Conservation (phyloP, 805 yeast genomes). For the Suhomyces xylopsoci region DNA sequence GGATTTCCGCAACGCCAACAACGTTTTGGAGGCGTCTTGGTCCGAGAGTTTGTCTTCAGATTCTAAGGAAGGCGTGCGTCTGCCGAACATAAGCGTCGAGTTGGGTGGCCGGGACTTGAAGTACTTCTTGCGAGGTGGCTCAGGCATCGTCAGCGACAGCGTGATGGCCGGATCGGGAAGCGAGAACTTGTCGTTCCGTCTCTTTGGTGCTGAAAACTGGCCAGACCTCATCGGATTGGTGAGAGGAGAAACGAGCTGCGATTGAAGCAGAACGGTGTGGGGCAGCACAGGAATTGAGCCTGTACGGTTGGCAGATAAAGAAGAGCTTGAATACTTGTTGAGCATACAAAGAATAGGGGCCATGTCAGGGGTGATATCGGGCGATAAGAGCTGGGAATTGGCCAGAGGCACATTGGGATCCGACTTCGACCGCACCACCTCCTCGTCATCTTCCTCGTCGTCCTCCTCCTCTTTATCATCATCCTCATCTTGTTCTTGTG, state of each 20-base stretch:
- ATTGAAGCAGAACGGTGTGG: slow-evolving; percentile 13
- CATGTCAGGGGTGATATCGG: slow-evolving; percentile 38
- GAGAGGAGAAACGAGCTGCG: slow-evolving; percentile 19
- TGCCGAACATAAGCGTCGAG: slow-evolving; percentile 8
- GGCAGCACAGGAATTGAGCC: slow-evolving; percentile 16
- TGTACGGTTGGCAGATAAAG: slow-evolving; percentile 8
- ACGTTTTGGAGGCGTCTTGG: slow-evolving; percentile 37
- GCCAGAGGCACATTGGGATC: neutral
- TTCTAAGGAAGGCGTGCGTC: neutral
- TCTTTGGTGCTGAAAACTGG: slow-evolving; percentile 6
- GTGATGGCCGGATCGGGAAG: slow-evolving; percentile 41
- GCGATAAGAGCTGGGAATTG: slow-evolving; percentile 25
- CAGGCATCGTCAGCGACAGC: slow-evolving; percentile 9
- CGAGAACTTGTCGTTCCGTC: slow-evolving; percentile 15
- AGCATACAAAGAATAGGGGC: slow-evolving; percentile 32
- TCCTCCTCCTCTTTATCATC: neutral
- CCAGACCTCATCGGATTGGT: slow-evolving; percentile 24
- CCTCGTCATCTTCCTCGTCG: neutral
- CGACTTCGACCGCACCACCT: neutral
- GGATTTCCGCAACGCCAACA: slow-evolving; percentile 39
- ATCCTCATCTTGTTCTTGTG: neutral
- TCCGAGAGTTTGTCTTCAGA: slow-evolving; percentile 20
- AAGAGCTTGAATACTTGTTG: slow-evolving; percentile 17
- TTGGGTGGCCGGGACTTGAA: slow-evolving; percentile 31
- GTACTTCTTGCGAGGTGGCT: slow-evolving; percentile 27